Evolutionary conservation across 805 yeast species (phyloP), one percentile per base, ranked within the genome.

Genomic region (Yamadazyma ubonensis): DNA sequence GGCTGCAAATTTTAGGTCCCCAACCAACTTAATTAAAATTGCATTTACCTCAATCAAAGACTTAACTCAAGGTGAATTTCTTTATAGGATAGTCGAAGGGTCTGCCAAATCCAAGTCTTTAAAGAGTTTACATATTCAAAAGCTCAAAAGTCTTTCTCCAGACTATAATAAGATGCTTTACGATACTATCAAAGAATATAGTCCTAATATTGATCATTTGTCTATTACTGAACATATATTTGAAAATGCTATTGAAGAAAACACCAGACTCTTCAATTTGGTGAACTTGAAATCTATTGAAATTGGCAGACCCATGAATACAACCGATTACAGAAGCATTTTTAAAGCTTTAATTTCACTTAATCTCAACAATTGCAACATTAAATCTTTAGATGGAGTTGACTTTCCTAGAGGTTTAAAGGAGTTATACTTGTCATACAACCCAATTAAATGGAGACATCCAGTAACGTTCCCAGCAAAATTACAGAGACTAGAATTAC

Each of bases 371-470:
- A 25, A 39, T 15, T 37, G 40, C 18, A 20, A 23, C 12, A 37
- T 37, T 15, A 23, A 25, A 7, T 29, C 40, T 8, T 20, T 46
- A 2, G 23, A 29, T 1, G 19, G 14, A 3, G 30, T 43, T 9
- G 17, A 6, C n/a, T 41, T 48, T 6, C 49, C 50, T 15, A 12
- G 26, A 5, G 17, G 20, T 6, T 38, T 55, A 23, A 33, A 12
- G 20, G 41, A 36, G 10, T 36, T 55, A 9, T 39, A 43, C 23
- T 17, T 53, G n/a, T 41, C 56, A 3, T 39, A 51, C 33, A 56
- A 56, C 42, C 53, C 53, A 8, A 49, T 52, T 11, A 38, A 44
- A 23, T 54, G 58, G 59, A 21, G 21, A 8, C 20, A 20, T 2
- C 36, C 42, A 14, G 27, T 44, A 5, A 21, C 7, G 28, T 49